Evolutionary conservation across 2,329 filamentous ascomycete species (phyloP).

Genomic region (Aureobasidium melanogenum): DNA sequence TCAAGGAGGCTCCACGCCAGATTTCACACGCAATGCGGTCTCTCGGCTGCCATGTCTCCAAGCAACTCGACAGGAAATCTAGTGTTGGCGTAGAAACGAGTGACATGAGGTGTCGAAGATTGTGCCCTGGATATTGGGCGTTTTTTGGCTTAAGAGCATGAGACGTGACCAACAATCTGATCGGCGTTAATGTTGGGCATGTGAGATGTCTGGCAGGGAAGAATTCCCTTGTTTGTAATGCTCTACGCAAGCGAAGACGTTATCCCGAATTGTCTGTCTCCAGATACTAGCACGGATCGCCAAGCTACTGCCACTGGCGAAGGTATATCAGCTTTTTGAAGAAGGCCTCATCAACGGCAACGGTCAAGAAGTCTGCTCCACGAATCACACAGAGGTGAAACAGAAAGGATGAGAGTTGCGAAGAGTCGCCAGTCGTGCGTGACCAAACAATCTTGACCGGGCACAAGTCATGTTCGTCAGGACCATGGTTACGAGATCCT

Average conservation of each 20-base stretch:
- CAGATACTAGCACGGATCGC: background rate
- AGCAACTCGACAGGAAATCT: background rate
- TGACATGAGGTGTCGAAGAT: background rate
- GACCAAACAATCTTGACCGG: background rate
- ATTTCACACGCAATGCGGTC: background rate
- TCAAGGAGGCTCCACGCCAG: background rate
- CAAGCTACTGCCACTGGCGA: background rate
- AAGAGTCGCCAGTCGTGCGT: background rate
- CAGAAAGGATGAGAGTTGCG: background rate
- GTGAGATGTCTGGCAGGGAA: background rate
- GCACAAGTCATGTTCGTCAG: background rate
- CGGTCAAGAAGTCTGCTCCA: background rate
- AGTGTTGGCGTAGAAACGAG: no score
- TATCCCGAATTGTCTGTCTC: background rate
- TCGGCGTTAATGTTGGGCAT: background rate
- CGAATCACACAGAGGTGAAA: background rate
- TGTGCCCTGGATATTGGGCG: background rate
- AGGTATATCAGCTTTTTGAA: background rate
- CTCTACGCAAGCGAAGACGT: background rate
- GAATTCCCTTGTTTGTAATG: background rate
- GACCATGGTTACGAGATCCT: no score
- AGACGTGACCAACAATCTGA: background rate
- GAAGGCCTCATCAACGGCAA: background rate
- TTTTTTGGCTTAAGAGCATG: background rate
- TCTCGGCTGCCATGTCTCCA: no score